Evolutionary conservation across 1,284 basidiomycete species (phyloP).

Genomic region (Cutaneotrichosporon sp.): DNA sequence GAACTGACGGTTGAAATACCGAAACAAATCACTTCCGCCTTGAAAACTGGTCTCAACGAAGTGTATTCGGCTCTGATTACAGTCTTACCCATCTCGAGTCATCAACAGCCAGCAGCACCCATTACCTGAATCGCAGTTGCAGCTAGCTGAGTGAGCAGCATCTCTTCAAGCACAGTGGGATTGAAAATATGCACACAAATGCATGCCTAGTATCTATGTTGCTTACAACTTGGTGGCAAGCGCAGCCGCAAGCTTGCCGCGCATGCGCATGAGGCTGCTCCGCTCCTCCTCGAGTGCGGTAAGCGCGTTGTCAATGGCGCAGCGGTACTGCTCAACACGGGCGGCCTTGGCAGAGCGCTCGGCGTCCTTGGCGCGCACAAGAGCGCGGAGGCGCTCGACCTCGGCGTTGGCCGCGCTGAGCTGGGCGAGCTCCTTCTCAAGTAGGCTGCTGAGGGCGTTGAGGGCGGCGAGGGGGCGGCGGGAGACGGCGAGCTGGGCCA

Average conservation of each 20-base stretch:
- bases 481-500: constrained; percentile 11
- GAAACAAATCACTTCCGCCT: too few relatives aligned
- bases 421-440: constrained; percentile 1
- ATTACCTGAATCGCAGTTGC: too few relatives aligned
- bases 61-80: too few relatives aligned
- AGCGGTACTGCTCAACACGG: constrained; percentile 6
- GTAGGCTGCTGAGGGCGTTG: constrained; percentile 3
- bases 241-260: constrained; percentile 7
- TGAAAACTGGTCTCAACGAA: too few relatives aligned
- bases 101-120: too few relatives aligned
- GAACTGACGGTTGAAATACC: too few relatives aligned
- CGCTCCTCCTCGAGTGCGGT: constrained; percentile 13
- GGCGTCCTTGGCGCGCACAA: constrained; percentile 9
- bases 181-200: not conserved
- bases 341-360: constrained; percentile 5
- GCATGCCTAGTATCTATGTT: not conserved
- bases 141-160: too few relatives aligned
- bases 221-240: not conserved
- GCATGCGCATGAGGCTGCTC: constrained; percentile 13
- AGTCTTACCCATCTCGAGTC: too few relatives aligned
- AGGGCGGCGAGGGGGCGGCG: constrained; percentile 13
- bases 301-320: constrained; percentile 11
- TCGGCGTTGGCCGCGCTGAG: constrained; percentile 10
- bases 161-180: too few relatives aligned
- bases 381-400: constrained; percentile 14